Conservation (phyloP, 495 filamentous ascomycete genomes). For the Neurospora sp. region DNA sequence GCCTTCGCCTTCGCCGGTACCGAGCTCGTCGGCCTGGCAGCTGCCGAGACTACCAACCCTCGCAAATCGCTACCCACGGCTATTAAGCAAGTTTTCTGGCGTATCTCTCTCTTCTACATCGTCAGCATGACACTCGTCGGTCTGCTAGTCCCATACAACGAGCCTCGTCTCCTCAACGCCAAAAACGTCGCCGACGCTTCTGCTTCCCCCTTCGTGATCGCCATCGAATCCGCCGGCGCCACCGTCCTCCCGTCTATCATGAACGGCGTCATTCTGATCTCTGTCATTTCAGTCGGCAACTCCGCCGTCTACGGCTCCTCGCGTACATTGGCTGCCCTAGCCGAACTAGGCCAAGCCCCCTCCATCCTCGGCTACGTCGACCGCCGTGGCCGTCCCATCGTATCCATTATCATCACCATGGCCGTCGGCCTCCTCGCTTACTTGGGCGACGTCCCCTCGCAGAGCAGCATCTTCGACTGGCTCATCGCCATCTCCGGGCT, state of each 20-base stretch:
- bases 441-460: conserved; percentile 53
- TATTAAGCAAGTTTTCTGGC: conserved; percentile 93
- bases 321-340: conserved; percentile 75
- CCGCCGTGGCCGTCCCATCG: conserved; percentile 68
- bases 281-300: conserved; percentile 81
- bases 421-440: conserved; percentile 67
- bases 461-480: conserved; percentile 67
- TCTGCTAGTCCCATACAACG: conserved; percentile 61
- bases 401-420: conserved; percentile 59
- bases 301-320: conserved; percentile 83
- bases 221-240: conserved; percentile 71
- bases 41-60: conserved; percentile 81
- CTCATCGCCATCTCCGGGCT: conserved; percentile 84
- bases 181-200: conserved; percentile 50
- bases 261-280: conserved; percentile 86
- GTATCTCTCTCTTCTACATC: conserved; percentile 81
- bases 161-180: conserved; percentile 46
- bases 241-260: conserved; percentile 66
- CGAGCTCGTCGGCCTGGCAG: conserved; percentile 82
- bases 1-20: conserved; percentile 91
- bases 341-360: conserved; percentile 77
- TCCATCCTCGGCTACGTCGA: conserved; percentile 72
- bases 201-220: conserved; percentile 83
- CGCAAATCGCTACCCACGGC: conserved; percentile 78
- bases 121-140: conserved; percentile 67